These are phyloP conservation scores for Tillandsia fasciculata DNA, from an alignment of 176 grass and related monocot species.

Conservation along the genomic window DNA sequence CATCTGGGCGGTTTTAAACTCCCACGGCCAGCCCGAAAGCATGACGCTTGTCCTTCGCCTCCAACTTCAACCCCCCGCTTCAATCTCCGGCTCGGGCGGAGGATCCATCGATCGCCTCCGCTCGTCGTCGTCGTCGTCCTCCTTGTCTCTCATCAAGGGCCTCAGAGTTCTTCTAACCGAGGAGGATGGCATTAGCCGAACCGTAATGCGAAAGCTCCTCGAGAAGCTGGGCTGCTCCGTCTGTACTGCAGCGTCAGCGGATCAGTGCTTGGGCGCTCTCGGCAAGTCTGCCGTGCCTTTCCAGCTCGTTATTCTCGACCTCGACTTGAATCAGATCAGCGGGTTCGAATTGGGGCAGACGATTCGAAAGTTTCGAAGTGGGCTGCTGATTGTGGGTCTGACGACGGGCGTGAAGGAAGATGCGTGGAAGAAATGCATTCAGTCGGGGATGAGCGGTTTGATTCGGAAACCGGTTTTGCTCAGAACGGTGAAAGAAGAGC, in stretches of 20 bases:
- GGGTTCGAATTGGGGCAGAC: conserved; percentile 41
- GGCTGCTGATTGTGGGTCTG: conserved; percentile 61
- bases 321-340: conserved; percentile 36
- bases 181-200: conserved; percentile 48
- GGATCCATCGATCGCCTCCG: conserved; percentile 23
- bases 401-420: conserved; percentile 37
- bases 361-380: conserved; percentile 42
- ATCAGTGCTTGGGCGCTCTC: conserved; percentile 40
- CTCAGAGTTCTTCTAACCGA: conserved; percentile 63
- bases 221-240: conserved; percentile 61
- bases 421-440: conserved; percentile 50
- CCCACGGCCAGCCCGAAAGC: conserved; percentile 48
- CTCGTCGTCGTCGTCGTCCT: background rate
- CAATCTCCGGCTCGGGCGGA: conserved; percentile 17
- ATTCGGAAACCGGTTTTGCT: conserved; percentile 38
- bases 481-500: conserved; percentile 35
- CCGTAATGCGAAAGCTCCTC: conserved; percentile 52
- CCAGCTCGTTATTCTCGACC: conserved; percentile 52
- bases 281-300: conserved; percentile 17
- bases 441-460: conserved; percentile 36
- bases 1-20: conserved; percentile 56
- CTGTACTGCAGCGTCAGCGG: conserved; percentile 36
- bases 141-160: conserved; percentile 25
- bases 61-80: conserved; percentile 35
- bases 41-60: conserved; percentile 70